Conservation (phyloP, 208 protist genomes). For the Trypanosoma rangeli region DNA sequence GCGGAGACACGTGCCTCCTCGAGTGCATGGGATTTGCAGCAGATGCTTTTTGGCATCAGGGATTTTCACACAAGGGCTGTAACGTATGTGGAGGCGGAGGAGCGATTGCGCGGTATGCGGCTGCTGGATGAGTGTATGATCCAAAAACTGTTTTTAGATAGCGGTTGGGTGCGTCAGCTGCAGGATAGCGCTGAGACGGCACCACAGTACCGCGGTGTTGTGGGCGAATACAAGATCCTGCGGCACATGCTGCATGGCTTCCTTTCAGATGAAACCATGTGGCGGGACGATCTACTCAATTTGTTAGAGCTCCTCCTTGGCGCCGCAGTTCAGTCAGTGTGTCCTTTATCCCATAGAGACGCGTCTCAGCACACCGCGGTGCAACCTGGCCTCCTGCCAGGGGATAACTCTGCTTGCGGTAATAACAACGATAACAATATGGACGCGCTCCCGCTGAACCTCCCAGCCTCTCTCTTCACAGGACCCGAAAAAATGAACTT, state of each 20-base stretch:
- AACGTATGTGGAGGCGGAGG: conserved; percentile 34
- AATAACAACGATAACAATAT: conserved; percentile 1
- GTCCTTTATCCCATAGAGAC: background rate
- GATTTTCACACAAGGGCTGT: conserved; percentile 40
- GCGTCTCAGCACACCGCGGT: background rate
- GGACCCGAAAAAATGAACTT: conserved; percentile 23
- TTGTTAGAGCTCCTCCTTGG: conserved; percentile 14
- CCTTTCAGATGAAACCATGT: conserved; percentile 25
- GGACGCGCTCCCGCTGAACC: background rate
- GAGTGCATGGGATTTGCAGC: conserved; percentile 10
- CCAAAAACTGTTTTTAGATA: conserved; percentile 34
- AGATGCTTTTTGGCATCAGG: conserved; percentile 46
- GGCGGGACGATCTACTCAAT: conserved; percentile 24
- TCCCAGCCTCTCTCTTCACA: conserved; percentile 10
- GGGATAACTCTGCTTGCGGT: background rate
- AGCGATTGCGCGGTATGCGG: conserved; percentile 42
- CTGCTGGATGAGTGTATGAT: conserved; percentile 43
- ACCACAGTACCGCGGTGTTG: conserved; percentile 21
- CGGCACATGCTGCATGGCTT: conserved; percentile 24
- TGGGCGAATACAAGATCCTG: conserved; percentile 28
- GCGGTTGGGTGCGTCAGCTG: conserved; percentile 43
- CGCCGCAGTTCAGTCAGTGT: background rate
- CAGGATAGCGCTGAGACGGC: conserved; percentile 19
- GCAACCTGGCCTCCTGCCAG: background rate
- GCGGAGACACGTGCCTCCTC: background rate